phyloP scores from a whole-genome alignment of 352 stramenopile species.

The Globisporangium paroecandrum region DNA sequence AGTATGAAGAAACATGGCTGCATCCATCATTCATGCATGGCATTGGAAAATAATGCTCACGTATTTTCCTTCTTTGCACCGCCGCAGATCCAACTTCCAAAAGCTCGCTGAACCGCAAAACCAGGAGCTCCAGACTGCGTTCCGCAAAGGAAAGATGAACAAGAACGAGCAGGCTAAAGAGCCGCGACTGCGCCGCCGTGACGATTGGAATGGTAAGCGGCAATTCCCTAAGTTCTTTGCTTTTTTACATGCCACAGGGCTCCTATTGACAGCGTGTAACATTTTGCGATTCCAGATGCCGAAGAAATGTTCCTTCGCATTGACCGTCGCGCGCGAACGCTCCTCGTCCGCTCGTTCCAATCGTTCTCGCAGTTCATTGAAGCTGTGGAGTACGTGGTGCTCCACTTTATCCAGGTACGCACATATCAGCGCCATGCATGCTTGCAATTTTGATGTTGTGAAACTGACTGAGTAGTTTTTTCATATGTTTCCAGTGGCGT shows the following conservation, averaged over 20 bases:
- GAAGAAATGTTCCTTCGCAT: constrained; percentile 78
- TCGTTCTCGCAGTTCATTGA: constrained; percentile 73
- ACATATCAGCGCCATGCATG: not conserved
- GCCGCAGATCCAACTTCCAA: constrained; percentile 62
- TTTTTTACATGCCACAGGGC: not conserved
- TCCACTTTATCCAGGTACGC: constrained; percentile 78
- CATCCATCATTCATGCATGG: not conserved
- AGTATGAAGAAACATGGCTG: constrained; percentile 14
- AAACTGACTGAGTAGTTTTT: no score
- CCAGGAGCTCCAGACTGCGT: constrained; percentile 64
- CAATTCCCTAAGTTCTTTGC: not conserved
- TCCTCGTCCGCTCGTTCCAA: constrained; percentile 67
- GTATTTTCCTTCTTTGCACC: not conserved
- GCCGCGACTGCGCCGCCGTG: constrained; percentile 43
- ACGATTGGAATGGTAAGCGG: constrained; percentile 68
- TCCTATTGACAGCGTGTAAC: not conserved
- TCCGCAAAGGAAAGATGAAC: constrained; percentile 57
- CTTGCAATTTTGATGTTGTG: not conserved
- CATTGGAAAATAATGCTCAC: not conserved
- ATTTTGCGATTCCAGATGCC: not conserved
- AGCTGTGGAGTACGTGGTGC: constrained; percentile 69
- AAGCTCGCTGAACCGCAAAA: constrained; percentile 78
- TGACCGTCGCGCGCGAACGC: constrained; percentile 62
- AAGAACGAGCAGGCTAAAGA: constrained; percentile 32
- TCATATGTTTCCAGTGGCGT: constrained; percentile 43